Evolutionary conservation across 345 rosid species (phyloP).

Genomic region (Odontarrhena argentea): DNA sequence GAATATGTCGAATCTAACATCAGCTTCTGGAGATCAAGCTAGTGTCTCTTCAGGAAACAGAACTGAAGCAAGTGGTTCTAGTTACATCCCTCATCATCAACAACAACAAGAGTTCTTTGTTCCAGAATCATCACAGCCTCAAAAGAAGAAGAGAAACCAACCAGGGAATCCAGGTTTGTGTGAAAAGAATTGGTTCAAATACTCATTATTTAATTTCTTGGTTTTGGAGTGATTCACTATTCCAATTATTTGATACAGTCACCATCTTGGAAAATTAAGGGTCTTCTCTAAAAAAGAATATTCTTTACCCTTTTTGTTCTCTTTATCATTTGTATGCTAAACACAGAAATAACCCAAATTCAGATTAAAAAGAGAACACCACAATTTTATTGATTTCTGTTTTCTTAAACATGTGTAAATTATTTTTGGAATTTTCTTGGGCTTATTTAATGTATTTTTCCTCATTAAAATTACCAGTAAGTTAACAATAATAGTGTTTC

Average conservation of each 20-base stretch:
- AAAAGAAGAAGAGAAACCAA: conserved; percentile 75
- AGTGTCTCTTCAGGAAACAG: conserved; percentile 79
- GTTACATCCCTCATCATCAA: conserved; percentile 37
- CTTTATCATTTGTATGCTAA: conserved; percentile 25
- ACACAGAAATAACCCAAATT: not conserved
- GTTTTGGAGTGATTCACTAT: conserved; percentile 34
- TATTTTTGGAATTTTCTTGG: conserved; percentile 1
- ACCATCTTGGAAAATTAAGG: conserved; percentile 36
- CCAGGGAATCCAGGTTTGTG: conserved; percentile 91
- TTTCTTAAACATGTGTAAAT: not conserved
- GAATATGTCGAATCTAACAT: conserved; percentile 91
- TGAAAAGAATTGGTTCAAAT: conserved; percentile 2
- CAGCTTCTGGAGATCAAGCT: conserved; percentile 71
- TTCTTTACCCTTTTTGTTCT: conserved; percentile 38
- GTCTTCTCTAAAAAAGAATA: conserved; percentile 37
- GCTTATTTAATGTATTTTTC: not conserved
- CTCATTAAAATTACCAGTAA: not conserved
- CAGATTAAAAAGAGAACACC: conserved; percentile 1
- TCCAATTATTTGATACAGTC: conserved; percentile 40
- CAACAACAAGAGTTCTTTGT: conserved; percentile 51
- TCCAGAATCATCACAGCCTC: conserved; percentile 51
- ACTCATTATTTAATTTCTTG: not conserved
- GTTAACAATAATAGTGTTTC: too few species aligned
- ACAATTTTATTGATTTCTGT: not conserved
- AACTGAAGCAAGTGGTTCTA: conserved; percentile 51